phyloP scores from a whole-genome alignment of 169 alveolate genomes.

The Plasmodium blacklocki region DNA sequence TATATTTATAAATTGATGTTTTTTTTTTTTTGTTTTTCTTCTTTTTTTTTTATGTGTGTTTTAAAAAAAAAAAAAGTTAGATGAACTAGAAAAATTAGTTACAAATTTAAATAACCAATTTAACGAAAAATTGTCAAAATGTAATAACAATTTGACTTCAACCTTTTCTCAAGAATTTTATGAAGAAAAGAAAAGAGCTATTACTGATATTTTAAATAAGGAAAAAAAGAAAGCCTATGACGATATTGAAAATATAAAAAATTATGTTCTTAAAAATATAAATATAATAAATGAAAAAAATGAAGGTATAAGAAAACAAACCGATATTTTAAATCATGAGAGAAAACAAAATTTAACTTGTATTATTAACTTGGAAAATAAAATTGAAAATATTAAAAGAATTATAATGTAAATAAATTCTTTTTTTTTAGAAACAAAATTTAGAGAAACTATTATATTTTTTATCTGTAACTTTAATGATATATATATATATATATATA shows the following conservation, averaged over 20 bases:
- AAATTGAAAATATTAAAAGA: slow-evolving; percentile 34
- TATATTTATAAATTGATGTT: no score
- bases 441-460: no score
- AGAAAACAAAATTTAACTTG: slow-evolving; percentile 37
- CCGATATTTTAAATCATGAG: slow-evolving; percentile 30
- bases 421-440: no score
- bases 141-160: neutral
- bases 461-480: no score
- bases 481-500: no score
- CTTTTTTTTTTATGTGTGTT: neutral
- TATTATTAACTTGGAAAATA: slow-evolving; percentile 41
- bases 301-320: slow-evolving; percentile 49
- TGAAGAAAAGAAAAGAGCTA: slow-evolving; percentile 23
- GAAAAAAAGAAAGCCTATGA: slow-evolving; percentile 38
- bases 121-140: slow-evolving; percentile 1
- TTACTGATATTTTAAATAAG: slow-evolving; percentile 26
- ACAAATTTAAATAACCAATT: neutral
- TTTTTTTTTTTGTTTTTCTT: neutral
- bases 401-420: slow-evolving; percentile 7
- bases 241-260: slow-evolving; percentile 24
- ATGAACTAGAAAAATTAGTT: slow-evolving; percentile 22
- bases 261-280: slow-evolving; percentile 23
- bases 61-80: slow-evolving; percentile 21
- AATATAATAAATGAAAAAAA: slow-evolving; percentile 60
- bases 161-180: slow-evolving; percentile 9